Conservation (phyloP, 108 stramenopile genomes). For the Stephanodiscus minutulus region DNA sequence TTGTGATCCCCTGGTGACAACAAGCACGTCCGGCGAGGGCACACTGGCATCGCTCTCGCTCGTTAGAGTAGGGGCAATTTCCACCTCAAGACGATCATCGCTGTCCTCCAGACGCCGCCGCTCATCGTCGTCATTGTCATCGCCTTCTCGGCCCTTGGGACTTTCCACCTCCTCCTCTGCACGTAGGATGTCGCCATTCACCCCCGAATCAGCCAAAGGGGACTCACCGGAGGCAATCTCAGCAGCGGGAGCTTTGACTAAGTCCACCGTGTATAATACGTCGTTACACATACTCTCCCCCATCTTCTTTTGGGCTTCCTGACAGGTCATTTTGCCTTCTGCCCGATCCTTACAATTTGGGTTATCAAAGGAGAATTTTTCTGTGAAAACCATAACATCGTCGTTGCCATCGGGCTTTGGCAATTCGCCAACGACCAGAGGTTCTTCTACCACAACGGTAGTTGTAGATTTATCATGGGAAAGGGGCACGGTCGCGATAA, state of each 20-base stretch:
- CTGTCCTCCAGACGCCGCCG: conserved; percentile 1
- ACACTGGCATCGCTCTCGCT: background rate
- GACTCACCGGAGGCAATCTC: background rate
- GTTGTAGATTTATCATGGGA: conserved; percentile 5
- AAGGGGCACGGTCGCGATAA: conserved; percentile 2
- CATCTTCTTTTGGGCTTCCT: background rate
- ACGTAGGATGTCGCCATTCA: background rate
- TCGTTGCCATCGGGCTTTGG: background rate
- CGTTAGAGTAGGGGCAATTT: background rate
- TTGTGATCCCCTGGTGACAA: conserved; percentile 2
- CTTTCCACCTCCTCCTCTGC: background rate
- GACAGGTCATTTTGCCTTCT: background rate
- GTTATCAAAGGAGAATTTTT: background rate
- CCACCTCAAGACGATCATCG: background rate
- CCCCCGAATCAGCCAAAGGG: background rate
- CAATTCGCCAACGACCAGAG: conserved; percentile 7
- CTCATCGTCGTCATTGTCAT: background rate
- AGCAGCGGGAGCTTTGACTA: background rate
- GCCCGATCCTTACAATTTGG: background rate
- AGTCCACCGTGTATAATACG: conserved; percentile 2
- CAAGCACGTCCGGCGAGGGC: background rate
- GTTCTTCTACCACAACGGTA: conserved; percentile 1
- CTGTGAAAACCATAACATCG: too few relatives aligned
- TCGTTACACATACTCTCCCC: background rate
- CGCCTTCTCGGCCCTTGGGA: background rate